Evolutionary conservation across 2,329 filamentous ascomycete genomes (phyloP).

Genomic region (Xylaria multiplex): DNA sequence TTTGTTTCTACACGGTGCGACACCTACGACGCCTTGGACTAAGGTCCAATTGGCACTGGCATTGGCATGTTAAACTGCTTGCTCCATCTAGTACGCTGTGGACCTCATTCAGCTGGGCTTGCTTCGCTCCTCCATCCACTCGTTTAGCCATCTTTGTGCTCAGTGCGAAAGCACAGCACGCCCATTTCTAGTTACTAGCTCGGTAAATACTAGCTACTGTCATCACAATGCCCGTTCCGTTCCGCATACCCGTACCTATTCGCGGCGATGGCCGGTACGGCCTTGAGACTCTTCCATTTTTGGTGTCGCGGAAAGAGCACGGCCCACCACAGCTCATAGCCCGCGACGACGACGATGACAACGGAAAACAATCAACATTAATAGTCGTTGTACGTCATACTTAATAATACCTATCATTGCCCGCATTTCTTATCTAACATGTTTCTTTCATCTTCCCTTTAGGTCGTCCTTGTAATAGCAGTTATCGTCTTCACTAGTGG

Average conservation of each 20-base stretch:
- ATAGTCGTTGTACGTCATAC: constrained; percentile 34
- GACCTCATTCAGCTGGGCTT: constrained; percentile 23
- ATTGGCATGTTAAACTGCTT: constrained; percentile 12
- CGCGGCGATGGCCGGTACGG: constrained; percentile 20
- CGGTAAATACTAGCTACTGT: constrained; percentile 27
- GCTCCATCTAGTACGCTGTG: constrained; percentile 2
- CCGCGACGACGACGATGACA: background rate
- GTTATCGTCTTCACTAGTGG: constrained; percentile 36
- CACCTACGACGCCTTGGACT: constrained; percentile 19
- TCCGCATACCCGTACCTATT: constrained; percentile 42
- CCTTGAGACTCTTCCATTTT: constrained; percentile 19
- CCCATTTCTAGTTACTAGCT: constrained; percentile 37
- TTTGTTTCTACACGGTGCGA: constrained; percentile 1
- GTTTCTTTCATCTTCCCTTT: constrained; percentile 1
- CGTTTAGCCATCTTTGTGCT: constrained; percentile 2
- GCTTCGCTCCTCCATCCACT: constrained; percentile 20
- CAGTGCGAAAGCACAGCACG: constrained; percentile 11
- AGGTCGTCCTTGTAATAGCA: constrained; percentile 41
- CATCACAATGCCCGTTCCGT: constrained; percentile 41
- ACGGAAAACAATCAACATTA: constrained; percentile 13
- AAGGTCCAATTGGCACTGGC: constrained; percentile 26
- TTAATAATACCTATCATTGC: background rate
- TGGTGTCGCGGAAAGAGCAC: constrained; percentile 15
- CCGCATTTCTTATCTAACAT: constrained; percentile 19
- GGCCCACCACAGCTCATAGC: background rate